Evolutionary conservation across 2,329 filamentous ascomycete species (phyloP), one percentile per base, ranked within the genome.

Genomic region (Sodiomyces alkalinus): DNA sequence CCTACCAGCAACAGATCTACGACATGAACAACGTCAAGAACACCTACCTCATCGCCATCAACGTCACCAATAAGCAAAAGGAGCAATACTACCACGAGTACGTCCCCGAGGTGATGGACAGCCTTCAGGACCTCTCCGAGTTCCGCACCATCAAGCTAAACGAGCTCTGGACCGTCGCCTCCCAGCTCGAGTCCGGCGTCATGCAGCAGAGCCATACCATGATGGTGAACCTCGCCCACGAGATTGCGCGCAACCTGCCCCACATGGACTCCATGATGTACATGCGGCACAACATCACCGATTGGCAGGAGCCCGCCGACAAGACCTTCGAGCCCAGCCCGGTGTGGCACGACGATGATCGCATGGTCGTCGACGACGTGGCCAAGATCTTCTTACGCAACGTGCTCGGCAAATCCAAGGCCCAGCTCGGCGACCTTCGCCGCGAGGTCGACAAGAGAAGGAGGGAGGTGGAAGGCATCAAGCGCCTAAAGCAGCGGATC

Each of bases 1-100:
- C 82, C 20, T 98, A 92, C 53, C 82, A 92, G 45, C 83, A 93
- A 48, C 87, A 96, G 52, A 65, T 92, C 34, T 58, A 76, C 34
- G 90, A 98, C 42, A 96, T 96, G 90, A 81, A 90, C 55, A 98
- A 98, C 49, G 69, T 79, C 51, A 98, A 98, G 63, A 98, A 98
- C 51, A 85, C 80, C n/a, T 98, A 98, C 48, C 60, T 98, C 35
- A 93, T 98, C 45, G 70, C 74, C 35, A 93, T 98, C 58, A 92
- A 92, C 48, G 82, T 96, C 33, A 92, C 86, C 19, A 98, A 98
- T 56, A 92, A 90, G 58, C 77, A 93, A 46, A 98, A 96, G 59
- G 85, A 94, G 49, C 82, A 78, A 47, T 96, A 96, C 59, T 98
- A 93, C 47, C 79, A 96, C 49, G 85, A 94, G 52, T 96, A 96